These are phyloP conservation scores for Pythium graminicola DNA, from an alignment of 352 stramenopile genomes.

Conservation along the genomic window DNA sequence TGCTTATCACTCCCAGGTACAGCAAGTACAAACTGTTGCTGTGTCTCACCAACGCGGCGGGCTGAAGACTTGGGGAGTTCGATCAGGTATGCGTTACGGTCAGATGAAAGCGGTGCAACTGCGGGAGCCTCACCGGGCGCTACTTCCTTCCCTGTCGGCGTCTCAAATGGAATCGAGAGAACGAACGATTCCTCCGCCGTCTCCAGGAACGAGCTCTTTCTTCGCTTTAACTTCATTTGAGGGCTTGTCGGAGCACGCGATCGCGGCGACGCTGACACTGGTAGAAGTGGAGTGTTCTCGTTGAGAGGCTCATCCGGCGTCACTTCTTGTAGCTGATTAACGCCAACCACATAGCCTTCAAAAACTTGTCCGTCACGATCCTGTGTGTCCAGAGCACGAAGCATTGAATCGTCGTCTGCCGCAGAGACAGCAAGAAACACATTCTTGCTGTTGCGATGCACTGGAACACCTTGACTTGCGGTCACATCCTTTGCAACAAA, in stretches of 20 bases:
- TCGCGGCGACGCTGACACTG: conserved; percentile 20
- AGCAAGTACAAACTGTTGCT: conserved; percentile 73
- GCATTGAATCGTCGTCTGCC: conserved; percentile 64
- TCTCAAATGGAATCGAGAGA: conserved; percentile 69
- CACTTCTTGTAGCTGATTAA: conserved; percentile 64
- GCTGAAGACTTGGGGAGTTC: conserved; percentile 51
- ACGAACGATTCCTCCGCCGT: conserved; percentile 70
- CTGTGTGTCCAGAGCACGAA: conserved; percentile 58
- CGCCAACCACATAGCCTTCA: conserved; percentile 77
- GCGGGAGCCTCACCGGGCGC: conserved; percentile 16
- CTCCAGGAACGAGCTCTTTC: conserved; percentile 68
- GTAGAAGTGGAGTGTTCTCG: conserved; percentile 58
- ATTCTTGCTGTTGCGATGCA: conserved; percentile 41
- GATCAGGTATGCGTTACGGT: conserved; percentile 71
- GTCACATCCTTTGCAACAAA: conserved; percentile 64
- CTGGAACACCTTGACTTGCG: conserved; percentile 1
- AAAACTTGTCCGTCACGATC: conserved; percentile 47
- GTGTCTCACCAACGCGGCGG: conserved; percentile 24
- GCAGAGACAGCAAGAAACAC: conserved; percentile 73
- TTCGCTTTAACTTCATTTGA: conserved; percentile 41
- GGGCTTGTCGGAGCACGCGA: conserved; percentile 24
- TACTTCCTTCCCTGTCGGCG: conserved; percentile 20
- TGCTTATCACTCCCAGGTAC: conserved; percentile 51
- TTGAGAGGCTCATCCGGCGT: conserved; percentile 23
- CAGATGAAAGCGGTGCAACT: conserved; percentile 29